phyloP scores from a whole-genome alignment of 2,329 filamentous ascomycete species.

The Colletotrichum tropicicola region DNA sequence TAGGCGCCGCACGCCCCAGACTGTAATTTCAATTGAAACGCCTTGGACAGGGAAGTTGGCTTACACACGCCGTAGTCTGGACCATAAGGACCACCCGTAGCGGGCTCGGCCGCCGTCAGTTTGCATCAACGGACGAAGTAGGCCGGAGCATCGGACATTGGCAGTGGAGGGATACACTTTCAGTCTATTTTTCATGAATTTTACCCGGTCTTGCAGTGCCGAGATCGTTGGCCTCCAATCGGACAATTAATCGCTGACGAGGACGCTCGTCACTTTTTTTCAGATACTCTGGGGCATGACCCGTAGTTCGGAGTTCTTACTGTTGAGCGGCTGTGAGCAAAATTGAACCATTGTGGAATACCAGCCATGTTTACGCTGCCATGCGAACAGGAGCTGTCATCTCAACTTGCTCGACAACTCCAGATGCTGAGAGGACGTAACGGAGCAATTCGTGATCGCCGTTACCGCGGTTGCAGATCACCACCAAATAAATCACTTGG shows the following conservation, averaged over 20 bases:
- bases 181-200: neutral
- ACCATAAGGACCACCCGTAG: neutral
- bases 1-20: neutral
- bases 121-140: conserved; percentile 18
- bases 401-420: too few relatives aligned
- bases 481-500: too few relatives aligned
- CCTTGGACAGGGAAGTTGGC: neutral
- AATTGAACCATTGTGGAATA: too few relatives aligned
- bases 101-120: neutral
- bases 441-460: neutral
- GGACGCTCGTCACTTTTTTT: neutral
- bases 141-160: neutral
- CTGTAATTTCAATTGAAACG: conserved; percentile 22
- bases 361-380: too few relatives aligned
- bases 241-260: conserved; percentile 1
- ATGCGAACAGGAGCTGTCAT: too few relatives aligned
- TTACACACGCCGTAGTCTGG: too few relatives aligned
- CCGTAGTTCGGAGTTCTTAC: neutral
- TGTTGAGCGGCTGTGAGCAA: neutral
- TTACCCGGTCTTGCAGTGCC: neutral
- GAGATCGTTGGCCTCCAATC: neutral
- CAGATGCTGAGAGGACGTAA: too few relatives aligned
- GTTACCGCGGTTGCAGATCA: too few relatives aligned
- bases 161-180: neutral
- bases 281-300: too few relatives aligned